These are phyloP conservation scores for Diaporthe aspalathi DNA, from an alignment of 2,329 filamentous ascomycete genomes.

Conservation along the genomic window DNA sequence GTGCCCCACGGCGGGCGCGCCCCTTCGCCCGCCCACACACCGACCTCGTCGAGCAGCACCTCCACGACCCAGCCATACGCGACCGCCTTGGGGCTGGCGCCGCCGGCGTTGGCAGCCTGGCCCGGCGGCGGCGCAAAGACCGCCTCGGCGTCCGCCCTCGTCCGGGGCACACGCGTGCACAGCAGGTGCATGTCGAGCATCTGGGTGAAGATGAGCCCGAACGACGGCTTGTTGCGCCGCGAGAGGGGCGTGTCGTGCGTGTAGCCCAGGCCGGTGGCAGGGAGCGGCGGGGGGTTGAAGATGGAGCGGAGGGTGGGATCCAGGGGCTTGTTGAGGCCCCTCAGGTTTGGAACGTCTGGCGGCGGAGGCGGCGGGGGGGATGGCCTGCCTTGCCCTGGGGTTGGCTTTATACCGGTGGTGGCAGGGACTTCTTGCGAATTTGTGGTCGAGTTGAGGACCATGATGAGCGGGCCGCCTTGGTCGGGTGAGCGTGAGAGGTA, in stretches of 20 bases:
- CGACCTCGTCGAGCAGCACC: conserved; percentile 63
- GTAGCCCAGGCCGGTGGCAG: conserved; percentile 40
- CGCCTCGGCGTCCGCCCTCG: conserved; percentile 53
- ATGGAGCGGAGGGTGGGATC: conserved; percentile 63
- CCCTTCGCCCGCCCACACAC: conserved; percentile 53
- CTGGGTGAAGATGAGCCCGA: conserved; percentile 66
- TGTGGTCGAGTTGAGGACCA: conserved; percentile 66
- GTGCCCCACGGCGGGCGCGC: conserved; percentile 34
- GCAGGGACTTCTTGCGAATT: conserved; percentile 31
- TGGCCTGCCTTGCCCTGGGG: not conserved
- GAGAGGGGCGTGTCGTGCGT: conserved; percentile 39
- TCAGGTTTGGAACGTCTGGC: conserved; percentile 6
- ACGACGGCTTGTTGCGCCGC: conserved; percentile 59
- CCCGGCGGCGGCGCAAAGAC: conserved; percentile 41
- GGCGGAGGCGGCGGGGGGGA: conserved; percentile 18
- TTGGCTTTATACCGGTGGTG: not conserved
- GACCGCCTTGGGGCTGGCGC: conserved; percentile 36
- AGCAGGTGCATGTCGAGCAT: conserved; percentile 67
- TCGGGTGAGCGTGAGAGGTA: conserved; percentile 55
- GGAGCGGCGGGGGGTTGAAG: conserved; percentile 53
- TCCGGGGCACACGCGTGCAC: conserved; percentile 57
- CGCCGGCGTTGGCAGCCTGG: conserved; percentile 12
- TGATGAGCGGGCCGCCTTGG: conserved; percentile 58
- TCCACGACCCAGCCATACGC: conserved; percentile 59
- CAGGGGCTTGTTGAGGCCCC: conserved; percentile 42